Percentiles rank a stretch among this genome's conserved stretches.
Conservation (phyloP, 768 basidiomycete genomes). For the Mycena chlorophos region DNA sequence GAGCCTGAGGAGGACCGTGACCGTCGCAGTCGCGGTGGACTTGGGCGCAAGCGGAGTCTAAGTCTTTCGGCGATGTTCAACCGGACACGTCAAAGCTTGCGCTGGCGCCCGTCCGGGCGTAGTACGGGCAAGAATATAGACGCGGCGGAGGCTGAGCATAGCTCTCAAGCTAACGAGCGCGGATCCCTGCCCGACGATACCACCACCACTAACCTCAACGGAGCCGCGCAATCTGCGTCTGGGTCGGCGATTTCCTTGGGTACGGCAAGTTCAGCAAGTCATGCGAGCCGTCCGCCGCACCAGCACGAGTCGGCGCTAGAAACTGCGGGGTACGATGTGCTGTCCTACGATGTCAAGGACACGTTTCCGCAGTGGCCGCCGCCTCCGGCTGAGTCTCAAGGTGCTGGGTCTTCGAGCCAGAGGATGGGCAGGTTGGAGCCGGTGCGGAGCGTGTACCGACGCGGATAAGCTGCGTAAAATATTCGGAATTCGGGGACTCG, state of each 20-base stretch:
- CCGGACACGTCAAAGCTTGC: constrained; percentile 3
- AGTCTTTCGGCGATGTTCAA: background rate
- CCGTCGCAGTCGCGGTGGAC: constrained; percentile 8
- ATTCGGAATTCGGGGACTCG: background rate
- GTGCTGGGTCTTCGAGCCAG: too few species aligned
- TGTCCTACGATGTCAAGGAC: constrained; percentile 18
- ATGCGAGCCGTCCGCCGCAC: constrained; percentile 8
- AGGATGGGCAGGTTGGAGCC: constrained; percentile 19
- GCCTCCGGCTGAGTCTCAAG: too few species aligned
- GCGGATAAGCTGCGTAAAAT: background rate
- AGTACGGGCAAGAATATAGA: background rate
- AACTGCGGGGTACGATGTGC: constrained; percentile 17
- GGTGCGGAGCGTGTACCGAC: constrained; percentile 1
- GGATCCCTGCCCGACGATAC: background rate
- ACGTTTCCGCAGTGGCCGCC: constrained; percentile 18
- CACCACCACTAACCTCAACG: background rate
- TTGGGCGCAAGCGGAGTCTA: too few species aligned
- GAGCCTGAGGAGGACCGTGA: background rate
- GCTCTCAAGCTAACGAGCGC: too few species aligned
- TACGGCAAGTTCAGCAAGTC: too few species aligned
- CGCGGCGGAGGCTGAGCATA: background rate
- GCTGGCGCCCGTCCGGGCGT: constrained; percentile 3
- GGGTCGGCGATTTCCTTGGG: too few species aligned
- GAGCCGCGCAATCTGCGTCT: constrained; percentile 10
- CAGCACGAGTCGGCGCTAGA: constrained; percentile 19